These are phyloP conservation scores for Rhodocollybia butyracea DNA, from an alignment of 768 basidiomycete genomes.

Conservation along the genomic window DNA sequence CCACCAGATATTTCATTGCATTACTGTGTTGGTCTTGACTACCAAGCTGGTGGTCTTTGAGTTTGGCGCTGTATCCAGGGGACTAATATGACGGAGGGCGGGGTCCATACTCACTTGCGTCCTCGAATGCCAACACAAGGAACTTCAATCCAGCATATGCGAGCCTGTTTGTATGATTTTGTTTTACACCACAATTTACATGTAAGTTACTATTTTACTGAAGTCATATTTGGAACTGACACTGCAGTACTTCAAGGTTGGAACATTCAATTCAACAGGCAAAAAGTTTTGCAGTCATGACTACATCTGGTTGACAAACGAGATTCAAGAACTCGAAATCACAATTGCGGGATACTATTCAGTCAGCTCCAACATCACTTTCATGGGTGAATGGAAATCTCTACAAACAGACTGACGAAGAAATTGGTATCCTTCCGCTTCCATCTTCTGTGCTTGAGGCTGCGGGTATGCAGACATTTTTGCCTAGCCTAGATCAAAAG, in stretches of 20 bases:
- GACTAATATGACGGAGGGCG: slow-evolving; percentile 14
- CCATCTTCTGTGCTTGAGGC: slow-evolving; percentile 4
- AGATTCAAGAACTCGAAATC: slow-evolving; percentile 16
- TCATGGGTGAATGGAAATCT: slow-evolving; percentile 14
- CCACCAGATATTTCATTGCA: slow-evolving; percentile 10
- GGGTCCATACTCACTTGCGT: slow-evolving; percentile 11
- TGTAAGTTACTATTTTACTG: too few relatives aligned
- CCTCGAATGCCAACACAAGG: slow-evolving; percentile 2
- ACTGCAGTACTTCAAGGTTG: too few relatives aligned
- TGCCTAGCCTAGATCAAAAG: background rate
- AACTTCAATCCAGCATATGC: slow-evolving; percentile 1
- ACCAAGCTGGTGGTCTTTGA: slow-evolving; percentile 4
- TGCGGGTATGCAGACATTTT: slow-evolving; percentile 6
- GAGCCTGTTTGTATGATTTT: slow-evolving; percentile 9
- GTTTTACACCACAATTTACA: slow-evolving; percentile 11
- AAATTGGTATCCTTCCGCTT: slow-evolving; percentile 7
- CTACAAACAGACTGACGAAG: slow-evolving; percentile 4
- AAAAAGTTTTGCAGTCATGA: slow-evolving; percentile 19
- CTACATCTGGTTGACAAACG: slow-evolving; percentile 21
- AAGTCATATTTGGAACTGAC: too few relatives aligned
- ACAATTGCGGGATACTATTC: background rate
- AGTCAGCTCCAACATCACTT: background rate
- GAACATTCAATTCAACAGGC: slow-evolving; percentile 22
- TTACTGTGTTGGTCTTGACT: slow-evolving; percentile 4
- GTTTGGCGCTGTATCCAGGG: slow-evolving; percentile 12